Evolutionary conservation across 2,329 filamentous ascomycete species (phyloP).

Genomic region (Bertia moriformis): DNA sequence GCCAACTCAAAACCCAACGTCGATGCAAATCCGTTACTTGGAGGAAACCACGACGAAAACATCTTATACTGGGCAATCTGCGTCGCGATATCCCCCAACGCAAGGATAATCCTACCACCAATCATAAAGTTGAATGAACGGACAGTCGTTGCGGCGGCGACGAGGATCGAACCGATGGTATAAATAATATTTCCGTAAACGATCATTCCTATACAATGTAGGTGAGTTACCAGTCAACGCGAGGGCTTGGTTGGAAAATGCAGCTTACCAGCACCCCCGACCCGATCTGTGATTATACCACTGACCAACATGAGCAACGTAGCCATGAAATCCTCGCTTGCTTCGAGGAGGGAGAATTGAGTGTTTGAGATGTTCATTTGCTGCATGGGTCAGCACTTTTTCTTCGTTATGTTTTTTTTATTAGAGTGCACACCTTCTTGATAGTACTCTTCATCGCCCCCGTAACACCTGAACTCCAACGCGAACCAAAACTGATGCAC

Average conservation of each 20-base stretch:
- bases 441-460: slow-evolving; percentile 45
- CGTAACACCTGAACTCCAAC: slow-evolving; percentile 45
- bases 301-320: slow-evolving; percentile 36
- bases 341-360: slow-evolving; percentile 41
- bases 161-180: slow-evolving; percentile 38
- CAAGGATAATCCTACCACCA: slow-evolving; percentile 34
- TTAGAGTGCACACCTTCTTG: slow-evolving; percentile 27
- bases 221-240: not conserved
- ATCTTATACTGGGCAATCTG: slow-evolving; percentile 52
- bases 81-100: slow-evolving; percentile 47
- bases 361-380: slow-evolving; percentile 43
- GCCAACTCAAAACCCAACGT: slow-evolving; percentile 45
- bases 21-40: slow-evolving; percentile 44
- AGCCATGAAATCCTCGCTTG: slow-evolving; percentile 48
- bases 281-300: slow-evolving; percentile 39
- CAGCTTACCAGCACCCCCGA: slow-evolving; percentile 34
- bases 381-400: slow-evolving; percentile 5
- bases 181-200: slow-evolving; percentile 48
- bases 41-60: slow-evolving; percentile 50
- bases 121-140: slow-evolving; percentile 47
- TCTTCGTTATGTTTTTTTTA: accelerated
- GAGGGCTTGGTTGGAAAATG: not conserved
- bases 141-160: slow-evolving; percentile 38
- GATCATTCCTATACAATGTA: slow-evolving; percentile 27
- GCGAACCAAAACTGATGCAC: slow-evolving; percentile 41